phyloP scores from a whole-genome alignment of 768 basidiomycete species.

The Termitomyces sp. region DNA sequence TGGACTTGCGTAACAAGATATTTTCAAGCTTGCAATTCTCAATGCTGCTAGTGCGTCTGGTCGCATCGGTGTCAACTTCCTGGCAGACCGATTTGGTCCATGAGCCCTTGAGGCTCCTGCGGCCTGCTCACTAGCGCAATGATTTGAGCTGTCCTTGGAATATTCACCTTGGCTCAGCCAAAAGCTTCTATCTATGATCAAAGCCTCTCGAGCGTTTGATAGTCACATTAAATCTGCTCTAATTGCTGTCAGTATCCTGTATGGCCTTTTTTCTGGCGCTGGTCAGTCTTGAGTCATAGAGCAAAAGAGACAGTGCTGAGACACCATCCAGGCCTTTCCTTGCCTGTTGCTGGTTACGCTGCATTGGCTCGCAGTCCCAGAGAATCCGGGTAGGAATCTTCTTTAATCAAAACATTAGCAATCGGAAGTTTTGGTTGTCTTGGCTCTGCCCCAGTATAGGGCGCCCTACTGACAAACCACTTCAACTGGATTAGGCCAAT shows the following conservation, averaged over 20 bases:
- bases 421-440: slow-evolving; percentile 27
- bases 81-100: slow-evolving; percentile 22
- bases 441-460: slow-evolving; percentile 28
- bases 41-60: slow-evolving; percentile 29
- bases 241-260: slow-evolving; percentile 35
- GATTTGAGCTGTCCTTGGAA: slow-evolving; percentile 31
- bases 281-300: slow-evolving; percentile 24
- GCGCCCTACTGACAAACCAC: slow-evolving; percentile 24
- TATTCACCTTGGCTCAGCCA: slow-evolving; percentile 20
- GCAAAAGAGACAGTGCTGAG: background rate
- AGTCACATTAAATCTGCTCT: slow-evolving; percentile 27
- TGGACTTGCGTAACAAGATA: background rate
- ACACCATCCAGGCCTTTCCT: slow-evolving; percentile 23
- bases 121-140: slow-evolving; percentile 30
- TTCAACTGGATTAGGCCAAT: slow-evolving; percentile 27
- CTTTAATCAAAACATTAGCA: slow-evolving; percentile 13
- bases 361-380: slow-evolving; percentile 24
- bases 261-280: slow-evolving; percentile 44
- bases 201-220: background rate
- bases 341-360: slow-evolving; percentile 24
- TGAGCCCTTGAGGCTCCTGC: slow-evolving; percentile 30
- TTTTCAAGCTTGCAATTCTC: slow-evolving; percentile 26
- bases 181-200: background rate
- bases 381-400: slow-evolving; percentile 28
- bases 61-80: slow-evolving; percentile 26